Evolutionary conservation across 2,329 filamentous ascomycete genomes (phyloP).

Genomic region (Gnomoniopsis smithogilvyi): DNA sequence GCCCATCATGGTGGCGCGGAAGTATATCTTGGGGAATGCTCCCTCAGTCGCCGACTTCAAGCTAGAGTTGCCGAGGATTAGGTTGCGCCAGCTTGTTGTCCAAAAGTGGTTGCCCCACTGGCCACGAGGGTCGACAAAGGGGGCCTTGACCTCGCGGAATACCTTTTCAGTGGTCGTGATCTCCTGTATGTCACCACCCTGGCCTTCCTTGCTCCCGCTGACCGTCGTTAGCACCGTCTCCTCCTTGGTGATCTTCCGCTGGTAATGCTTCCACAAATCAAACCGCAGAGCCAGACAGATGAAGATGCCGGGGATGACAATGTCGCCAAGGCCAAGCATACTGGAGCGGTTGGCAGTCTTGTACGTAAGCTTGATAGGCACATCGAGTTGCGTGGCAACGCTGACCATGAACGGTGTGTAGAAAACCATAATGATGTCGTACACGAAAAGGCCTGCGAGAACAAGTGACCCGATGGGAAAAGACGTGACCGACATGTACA

Average conservation of each 20-base stretch:
- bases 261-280: conserved; percentile 82
- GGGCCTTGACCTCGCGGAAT: conserved; percentile 46
- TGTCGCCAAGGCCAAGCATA: conserved; percentile 92
- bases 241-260: conserved; percentile 56
- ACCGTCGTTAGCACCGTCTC: conserved; percentile 32
- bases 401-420: conserved; percentile 85
- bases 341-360: conserved; percentile 55
- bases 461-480: conserved; percentile 80
- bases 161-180: conserved; percentile 35
- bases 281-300: conserved; percentile 87
- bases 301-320: conserved; percentile 88
- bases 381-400: conserved; percentile 84
- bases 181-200: conserved; percentile 25
- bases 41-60: conserved; percentile 37
- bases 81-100: conserved; percentile 43
- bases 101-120: conserved; percentile 84
- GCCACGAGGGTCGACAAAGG: conserved; percentile 60
- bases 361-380: conserved; percentile 89
- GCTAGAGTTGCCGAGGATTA: conserved; percentile 24
- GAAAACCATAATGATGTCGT: conserved; percentile 92
- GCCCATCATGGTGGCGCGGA: conserved; percentile 70
- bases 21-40: conserved; percentile 80
- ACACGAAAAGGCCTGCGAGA: conserved; percentile 79
- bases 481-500: conserved; percentile 84
- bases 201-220: conserved; percentile 10